Evolutionary conservation across 179 eudicot genomes (phyloP), one percentile per base, ranked within the genome.

Genomic region (Amaranthus tricolor): DNA sequence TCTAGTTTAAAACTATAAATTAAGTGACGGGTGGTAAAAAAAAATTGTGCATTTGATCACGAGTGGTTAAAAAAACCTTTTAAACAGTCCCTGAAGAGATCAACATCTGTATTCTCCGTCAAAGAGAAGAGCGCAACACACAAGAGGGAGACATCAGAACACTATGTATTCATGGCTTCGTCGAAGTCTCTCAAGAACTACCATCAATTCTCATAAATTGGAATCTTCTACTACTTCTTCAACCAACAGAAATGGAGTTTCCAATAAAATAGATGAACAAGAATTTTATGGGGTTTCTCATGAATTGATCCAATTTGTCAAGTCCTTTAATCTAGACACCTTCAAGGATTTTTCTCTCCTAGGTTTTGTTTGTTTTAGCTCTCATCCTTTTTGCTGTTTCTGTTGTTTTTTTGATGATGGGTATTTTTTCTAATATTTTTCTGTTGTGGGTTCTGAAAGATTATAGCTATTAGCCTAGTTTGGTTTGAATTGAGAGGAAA

Each of bases 281-380:
- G 75, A 82, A 61, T 51, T 77, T 19, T 88, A 88, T 68, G 98
- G 97, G 67, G 75, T 94, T 72, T 90, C 89, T 8, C 76, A 77
- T 24, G 79, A 83, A 19, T 84, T 94, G 75, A 82, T 92, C 48
- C 84, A 94, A 44, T 83, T 90, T 62, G 71, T 92, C 86, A 85
- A 86, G 75, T 78, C 97, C 9, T 86, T 94, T 61, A 77, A 88
- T 66, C 72, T 88, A 0, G 98, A 92, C 21, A 87, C 94, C 66
- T 94, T 94, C 88, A 86, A 80, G 80, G 84, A 82, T 72, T 92
- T 88, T 84, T 70, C 77, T 31, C 70, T 80, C 68, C 47, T 64
- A 64, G 82, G 78, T 78, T 6, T 13, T 24, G 68, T 16, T 7
- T 16, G 3, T 19, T 57, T 56, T 12, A 15, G 15, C 13, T 60